Evolutionary conservation across 371 early-diverging fungal species (phyloP).

Genomic region (Vairimorpha necatrix): DNA sequence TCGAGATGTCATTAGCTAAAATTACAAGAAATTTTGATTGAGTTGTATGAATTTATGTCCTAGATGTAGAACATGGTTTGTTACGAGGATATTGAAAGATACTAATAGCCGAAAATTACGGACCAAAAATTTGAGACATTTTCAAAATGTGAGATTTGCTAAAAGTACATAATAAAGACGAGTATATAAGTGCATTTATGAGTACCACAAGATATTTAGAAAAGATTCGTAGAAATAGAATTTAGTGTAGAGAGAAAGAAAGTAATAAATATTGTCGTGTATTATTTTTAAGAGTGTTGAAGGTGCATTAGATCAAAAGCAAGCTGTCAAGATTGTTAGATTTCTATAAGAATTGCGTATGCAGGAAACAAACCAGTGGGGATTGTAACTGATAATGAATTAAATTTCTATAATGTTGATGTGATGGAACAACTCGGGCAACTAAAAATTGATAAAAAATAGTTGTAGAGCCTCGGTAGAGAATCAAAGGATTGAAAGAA

Average conservation of each 20-base stretch:
- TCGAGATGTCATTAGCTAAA: too few relatives aligned
- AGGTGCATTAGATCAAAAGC: background rate
- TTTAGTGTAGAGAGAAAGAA: background rate
- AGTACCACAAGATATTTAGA: background rate
- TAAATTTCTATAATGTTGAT: conserved; percentile 1
- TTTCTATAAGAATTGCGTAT: background rate
- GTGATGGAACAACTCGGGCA: background rate
- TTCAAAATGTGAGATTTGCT: too few relatives aligned
- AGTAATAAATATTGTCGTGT: background rate
- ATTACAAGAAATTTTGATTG: too few relatives aligned
- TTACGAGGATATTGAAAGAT: too few relatives aligned
- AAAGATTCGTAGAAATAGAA: background rate
- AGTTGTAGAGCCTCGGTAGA: conserved; percentile 17
- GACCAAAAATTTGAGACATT: too few relatives aligned
- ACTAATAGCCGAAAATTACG: too few relatives aligned
- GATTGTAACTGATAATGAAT: conserved; percentile 27
- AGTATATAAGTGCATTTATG: too few relatives aligned
- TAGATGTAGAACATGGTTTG: too few relatives aligned
- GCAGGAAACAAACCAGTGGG: conserved; percentile 3
- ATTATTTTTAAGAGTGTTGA: background rate
- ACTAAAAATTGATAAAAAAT: background rate
- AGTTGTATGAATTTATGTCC: too few relatives aligned
- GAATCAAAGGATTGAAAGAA: conserved; percentile 35
- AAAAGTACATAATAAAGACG: too few relatives aligned
- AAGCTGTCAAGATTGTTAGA: background rate